These are phyloP conservation scores for Daphne laureola DNA, from an alignment of 441 rosid species.

Conservation along the genomic window DNA sequence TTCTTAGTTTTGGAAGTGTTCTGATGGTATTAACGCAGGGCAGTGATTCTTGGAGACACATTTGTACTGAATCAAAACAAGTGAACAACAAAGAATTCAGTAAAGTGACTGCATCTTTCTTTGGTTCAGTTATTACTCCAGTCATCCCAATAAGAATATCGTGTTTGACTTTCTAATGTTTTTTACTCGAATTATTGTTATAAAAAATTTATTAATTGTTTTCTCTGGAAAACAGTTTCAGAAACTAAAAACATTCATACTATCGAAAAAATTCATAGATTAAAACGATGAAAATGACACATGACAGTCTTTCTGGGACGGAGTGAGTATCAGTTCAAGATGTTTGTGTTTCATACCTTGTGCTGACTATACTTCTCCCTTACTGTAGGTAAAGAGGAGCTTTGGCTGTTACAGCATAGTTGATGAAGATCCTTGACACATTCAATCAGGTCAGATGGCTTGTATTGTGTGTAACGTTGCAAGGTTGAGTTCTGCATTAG, in stretches of 20 bases:
- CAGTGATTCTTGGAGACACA: conserved; percentile 75
- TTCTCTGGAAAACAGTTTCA: no score
- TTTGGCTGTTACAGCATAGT: conserved; percentile 38
- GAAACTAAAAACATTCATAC: no score
- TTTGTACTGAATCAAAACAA: conserved; percentile 52
- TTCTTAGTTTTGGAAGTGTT: conserved; percentile 42
- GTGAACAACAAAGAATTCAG: neutral
- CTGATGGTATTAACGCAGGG: conserved; percentile 65
- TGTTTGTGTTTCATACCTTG: conserved; percentile 35
- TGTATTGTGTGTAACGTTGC: conserved; percentile 77
- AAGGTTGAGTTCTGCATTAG: conserved; percentile 60
- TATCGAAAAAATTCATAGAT: no score
- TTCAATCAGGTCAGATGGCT: conserved; percentile 46
- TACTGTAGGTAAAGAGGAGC: conserved; percentile 56
- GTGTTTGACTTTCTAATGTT: no score
- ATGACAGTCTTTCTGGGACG: no score
- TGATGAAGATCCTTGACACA: conserved; percentile 72
- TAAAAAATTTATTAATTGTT: no score
- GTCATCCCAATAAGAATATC: no score
- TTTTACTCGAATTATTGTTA: no score
- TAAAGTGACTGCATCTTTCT: no score
- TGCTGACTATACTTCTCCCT: conserved; percentile 89
- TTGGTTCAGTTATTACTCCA: no score
- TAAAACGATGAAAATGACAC: no score
- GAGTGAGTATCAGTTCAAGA: no score